A percentile compares a stretch with the other conserved stretches of the same genome.
Evolutionary conservation across 2,329 filamentous ascomycete species (phyloP).

Genomic region (Ophiostoma sp.): DNA sequence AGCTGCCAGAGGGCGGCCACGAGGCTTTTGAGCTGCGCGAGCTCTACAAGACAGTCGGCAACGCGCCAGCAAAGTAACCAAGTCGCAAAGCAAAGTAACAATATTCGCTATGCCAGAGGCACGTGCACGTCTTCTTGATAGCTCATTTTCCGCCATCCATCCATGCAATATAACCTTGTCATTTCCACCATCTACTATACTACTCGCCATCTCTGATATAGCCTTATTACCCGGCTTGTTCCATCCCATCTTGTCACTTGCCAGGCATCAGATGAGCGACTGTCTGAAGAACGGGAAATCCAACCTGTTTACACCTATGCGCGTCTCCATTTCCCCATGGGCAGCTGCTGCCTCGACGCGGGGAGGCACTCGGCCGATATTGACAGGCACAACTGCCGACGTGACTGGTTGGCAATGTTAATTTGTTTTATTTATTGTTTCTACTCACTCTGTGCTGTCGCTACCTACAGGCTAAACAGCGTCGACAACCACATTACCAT

Average conservation of each 20-base stretch:
- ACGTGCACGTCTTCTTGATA: background rate
- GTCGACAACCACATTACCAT: background rate
- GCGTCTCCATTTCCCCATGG: background rate
- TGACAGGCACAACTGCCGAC: background rate
- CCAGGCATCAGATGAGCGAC: background rate
- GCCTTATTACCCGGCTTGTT: background rate
- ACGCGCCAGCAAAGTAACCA: slow-evolving; percentile 38
- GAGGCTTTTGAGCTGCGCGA: slow-evolving; percentile 61
- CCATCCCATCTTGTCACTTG: background rate
- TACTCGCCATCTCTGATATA: background rate
- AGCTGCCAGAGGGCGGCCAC: slow-evolving; percentile 66
- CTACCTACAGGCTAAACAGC: background rate
- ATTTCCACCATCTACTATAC: background rate
- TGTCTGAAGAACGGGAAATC: background rate
- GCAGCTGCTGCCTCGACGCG: background rate
- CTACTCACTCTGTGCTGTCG: background rate
- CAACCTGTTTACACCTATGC: background rate
- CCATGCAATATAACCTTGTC: slow-evolving; percentile 3
- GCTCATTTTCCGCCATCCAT: background rate
- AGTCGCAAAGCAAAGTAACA: too few species aligned
- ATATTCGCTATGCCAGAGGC: background rate
- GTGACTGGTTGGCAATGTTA: background rate
- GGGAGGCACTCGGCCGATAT: background rate
- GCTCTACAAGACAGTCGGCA: slow-evolving; percentile 59
- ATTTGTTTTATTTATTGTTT: background rate